Base-by-base conservation (phyloP, 2,329 filamentous ascomycete species). In the Ophiostoma tasmaniense region DNA sequence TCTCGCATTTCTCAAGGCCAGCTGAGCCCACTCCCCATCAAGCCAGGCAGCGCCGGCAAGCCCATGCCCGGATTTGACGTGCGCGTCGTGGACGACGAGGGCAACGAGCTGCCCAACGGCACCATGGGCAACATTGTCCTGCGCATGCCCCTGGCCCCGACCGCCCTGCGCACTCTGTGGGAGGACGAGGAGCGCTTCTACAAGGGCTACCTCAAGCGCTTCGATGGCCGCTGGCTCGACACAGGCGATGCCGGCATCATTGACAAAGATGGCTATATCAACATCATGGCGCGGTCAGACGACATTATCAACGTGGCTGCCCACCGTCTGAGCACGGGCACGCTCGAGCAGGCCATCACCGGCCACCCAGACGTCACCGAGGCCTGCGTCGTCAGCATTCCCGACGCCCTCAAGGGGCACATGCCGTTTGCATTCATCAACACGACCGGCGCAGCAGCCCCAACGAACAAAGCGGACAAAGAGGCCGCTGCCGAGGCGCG, bases 221-320 rank as follows among this genome's bases (percentile, higher is more conserved):
- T 97, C 75, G 75, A 85, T 6, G 92, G 92, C 0, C 85, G 85
- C 73, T 97, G 92, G 91, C 79, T 97, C 61, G 93, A 98, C 76
- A 97, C 93, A 0, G 94, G 93, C 1, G 93, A 98, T 76, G 90
- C 92, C 0, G 93, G 94, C 0, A 88, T 93, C 82, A 87, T 97
- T 69, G 93, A 97, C 75, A 77, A 84, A 17, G 89, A 94, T 55
- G 86, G 86, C 4, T 88, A 88, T 73, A 83, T 89, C 55, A 84
- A 85, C 72, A 85, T 89, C 73, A 88, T 89, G 86, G 84, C 84
- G 55, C 80, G 87, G 55, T 78, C 79, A 5, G 93, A 97, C 79
- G 93, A 97, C 77, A 90, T 97, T 70, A 93, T 97, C 76, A 97
- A 97, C 76, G 93, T 97, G n/a, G 93, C 93, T 55, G 93, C 93